A percentile compares a stretch with the other conserved stretches of the same genome.
Conservation (phyloP, 2,329 filamentous ascomycete genomes). For the Penicillium sclerotiorum region DNA sequence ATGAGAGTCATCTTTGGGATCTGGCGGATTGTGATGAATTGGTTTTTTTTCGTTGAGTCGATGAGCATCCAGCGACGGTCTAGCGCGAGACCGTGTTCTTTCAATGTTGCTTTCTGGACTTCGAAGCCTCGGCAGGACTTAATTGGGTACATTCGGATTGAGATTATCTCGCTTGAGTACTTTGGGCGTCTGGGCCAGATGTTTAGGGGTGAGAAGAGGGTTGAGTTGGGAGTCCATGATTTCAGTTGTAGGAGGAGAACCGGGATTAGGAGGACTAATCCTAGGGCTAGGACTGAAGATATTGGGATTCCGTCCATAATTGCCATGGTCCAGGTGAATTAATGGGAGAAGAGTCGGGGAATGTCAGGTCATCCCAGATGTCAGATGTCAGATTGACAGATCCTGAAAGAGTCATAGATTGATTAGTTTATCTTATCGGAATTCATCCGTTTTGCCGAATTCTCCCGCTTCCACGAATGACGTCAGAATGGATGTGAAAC, state of each 20-base stretch:
- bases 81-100: constrained; percentile 61
- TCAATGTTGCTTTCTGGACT: constrained; percentile 54
- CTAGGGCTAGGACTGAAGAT: constrained; percentile 11
- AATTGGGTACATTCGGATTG: constrained; percentile 63
- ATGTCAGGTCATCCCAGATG: background rate
- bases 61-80: constrained; percentile 71
- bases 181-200: constrained; percentile 17
- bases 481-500: no score
- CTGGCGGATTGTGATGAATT: constrained; percentile 66
- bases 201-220: constrained; percentile 10
- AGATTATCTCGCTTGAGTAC: constrained; percentile 34
- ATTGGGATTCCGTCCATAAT: constrained; percentile 7
- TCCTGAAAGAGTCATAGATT: background rate
- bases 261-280: constrained; percentile 15
- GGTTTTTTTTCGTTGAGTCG: constrained; percentile 50
- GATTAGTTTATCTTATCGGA: constrained; percentile 3
- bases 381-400: background rate
- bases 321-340: no score
- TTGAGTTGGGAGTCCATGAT: background rate
- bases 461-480: background rate
- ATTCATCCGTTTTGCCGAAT: constrained; percentile 3
- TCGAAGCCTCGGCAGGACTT: constrained; percentile 67
- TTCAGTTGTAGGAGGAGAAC: constrained; percentile 19
- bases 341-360: no score
- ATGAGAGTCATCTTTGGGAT: constrained; percentile 66